Evolutionary conservation across 352 stramenopile genomes (phyloP).

Genomic region (Phytopythium boreale): DNA sequence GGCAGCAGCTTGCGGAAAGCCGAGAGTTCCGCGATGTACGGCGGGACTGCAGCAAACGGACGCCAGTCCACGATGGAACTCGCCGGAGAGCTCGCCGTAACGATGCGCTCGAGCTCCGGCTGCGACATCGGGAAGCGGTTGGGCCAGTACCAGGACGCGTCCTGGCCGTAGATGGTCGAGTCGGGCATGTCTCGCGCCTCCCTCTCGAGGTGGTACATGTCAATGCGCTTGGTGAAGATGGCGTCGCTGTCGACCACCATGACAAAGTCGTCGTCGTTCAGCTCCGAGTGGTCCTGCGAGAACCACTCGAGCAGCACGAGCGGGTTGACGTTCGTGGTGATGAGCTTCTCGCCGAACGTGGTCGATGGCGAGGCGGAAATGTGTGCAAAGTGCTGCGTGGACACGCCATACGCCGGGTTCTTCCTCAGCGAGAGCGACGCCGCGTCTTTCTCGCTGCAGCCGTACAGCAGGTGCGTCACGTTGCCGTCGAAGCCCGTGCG

Average conservation of each 20-base stretch:
- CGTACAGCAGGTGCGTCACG: conserved; percentile 72
- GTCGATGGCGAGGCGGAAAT: conserved; percentile 21
- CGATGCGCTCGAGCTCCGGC: conserved; percentile 28
- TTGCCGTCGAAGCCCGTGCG: conserved; percentile 48
- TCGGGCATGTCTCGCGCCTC: conserved; percentile 61
- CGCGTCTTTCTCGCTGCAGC: conserved; percentile 43
- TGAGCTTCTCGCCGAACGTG: conserved; percentile 51
- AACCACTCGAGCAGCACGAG: conserved; percentile 60
- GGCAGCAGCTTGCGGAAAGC: conserved; percentile 51
- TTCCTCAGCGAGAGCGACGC: conserved; percentile 40
- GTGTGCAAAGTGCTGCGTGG: conserved; percentile 39
- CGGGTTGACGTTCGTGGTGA: conserved; percentile 65
- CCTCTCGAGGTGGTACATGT: conserved; percentile 65
- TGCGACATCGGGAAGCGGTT: conserved; percentile 37
- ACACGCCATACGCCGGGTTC: conserved; percentile 42
- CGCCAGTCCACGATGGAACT: conserved; percentile 62
- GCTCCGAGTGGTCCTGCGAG: conserved; percentile 20
- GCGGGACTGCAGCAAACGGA: conserved; percentile 62
- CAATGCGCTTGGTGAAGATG: conserved; percentile 77
- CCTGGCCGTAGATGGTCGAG: conserved; percentile 58
- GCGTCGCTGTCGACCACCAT: conserved; percentile 80
- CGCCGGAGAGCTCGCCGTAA: conserved; percentile 40
- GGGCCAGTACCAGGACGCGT: conserved; percentile 80
- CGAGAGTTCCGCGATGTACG: conserved; percentile 62
- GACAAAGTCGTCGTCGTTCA: conserved; percentile 60